These are phyloP conservation scores for Xylariaceae sp. DNA, from an alignment of 2,329 filamentous ascomycete genomes.

Conservation along the genomic window DNA sequence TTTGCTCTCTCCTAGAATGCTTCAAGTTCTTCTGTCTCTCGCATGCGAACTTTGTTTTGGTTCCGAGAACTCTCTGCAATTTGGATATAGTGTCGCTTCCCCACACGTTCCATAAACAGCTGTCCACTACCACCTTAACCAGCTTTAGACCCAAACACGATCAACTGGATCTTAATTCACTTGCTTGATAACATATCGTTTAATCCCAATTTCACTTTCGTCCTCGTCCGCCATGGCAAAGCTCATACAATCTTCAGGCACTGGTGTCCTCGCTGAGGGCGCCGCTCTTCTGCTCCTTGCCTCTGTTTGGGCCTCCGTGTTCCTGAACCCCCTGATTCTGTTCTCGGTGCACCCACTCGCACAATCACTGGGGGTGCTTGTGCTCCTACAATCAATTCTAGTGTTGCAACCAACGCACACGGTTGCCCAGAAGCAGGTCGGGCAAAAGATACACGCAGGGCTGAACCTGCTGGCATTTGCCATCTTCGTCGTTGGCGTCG, in stretches of 20 bases:
- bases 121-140: slow-evolving; percentile 8
- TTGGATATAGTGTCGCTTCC: slow-evolving; percentile 21
- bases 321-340: slow-evolving; percentile 73
- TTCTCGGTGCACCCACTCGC: slow-evolving; percentile 89
- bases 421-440: slow-evolving; percentile 71
- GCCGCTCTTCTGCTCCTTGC: slow-evolving; percentile 77
- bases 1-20: slow-evolving; percentile 1
- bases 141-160: neutral
- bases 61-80: slow-evolving; percentile 5
- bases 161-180: neutral
- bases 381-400: slow-evolving; percentile 80
- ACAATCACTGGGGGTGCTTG: slow-evolving; percentile 70
- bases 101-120: slow-evolving; percentile 13
- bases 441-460: slow-evolving; percentile 68
- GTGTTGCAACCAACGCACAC: slow-evolving; percentile 88
- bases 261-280: slow-evolving; percentile 79
- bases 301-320: slow-evolving; percentile 79
- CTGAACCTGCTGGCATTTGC: slow-evolving; percentile 72
- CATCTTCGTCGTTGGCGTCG: slow-evolving; percentile 68
- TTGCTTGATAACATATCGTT: neutral
- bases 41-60: slow-evolving; percentile 9
- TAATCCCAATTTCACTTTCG: slow-evolving; percentile 1
- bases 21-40: slow-evolving; percentile 3
- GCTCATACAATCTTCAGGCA: slow-evolving; percentile 63
- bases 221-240: slow-evolving; percentile 35